phyloP scores from a whole-genome alignment of 148 eudicot genomes.

The Spergularia marina region DNA sequence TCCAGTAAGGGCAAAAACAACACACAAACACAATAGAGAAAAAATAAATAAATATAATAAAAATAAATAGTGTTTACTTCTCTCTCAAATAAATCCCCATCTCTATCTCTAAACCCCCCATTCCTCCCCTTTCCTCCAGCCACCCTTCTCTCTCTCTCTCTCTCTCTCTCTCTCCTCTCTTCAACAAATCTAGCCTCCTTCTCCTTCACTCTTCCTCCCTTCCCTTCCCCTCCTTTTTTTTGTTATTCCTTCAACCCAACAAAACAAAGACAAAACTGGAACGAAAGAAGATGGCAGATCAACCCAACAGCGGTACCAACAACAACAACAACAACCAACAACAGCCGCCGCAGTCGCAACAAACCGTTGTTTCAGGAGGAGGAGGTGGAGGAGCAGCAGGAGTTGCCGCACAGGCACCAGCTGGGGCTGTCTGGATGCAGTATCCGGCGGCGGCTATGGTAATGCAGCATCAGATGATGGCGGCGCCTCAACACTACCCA shows the following conservation, averaged over 20 bases:
- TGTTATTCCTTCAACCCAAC: too few species aligned
- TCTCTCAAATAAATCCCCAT: constrained; percentile 15
- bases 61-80: too few species aligned
- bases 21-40: not conserved
- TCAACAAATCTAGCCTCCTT: too few species aligned
- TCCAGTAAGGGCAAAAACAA: constrained; percentile 14
- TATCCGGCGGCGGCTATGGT: constrained; percentile 93
- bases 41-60: not conserved
- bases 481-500: constrained; percentile 53
- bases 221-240: too few species aligned
- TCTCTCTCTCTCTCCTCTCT: not conserved
- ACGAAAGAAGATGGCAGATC: too few species aligned
- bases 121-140: not conserved
- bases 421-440: constrained; percentile 50
- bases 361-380: too few species aligned
- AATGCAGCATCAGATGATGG: constrained; percentile 88
- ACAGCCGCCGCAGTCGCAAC: constrained; percentile 4
- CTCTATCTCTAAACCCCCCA: constrained; percentile 13
- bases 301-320: not conserved
- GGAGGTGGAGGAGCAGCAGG: not conserved
- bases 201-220: too few species aligned
- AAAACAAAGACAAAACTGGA: too few species aligned
- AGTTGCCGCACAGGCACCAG: constrained; percentile 8
- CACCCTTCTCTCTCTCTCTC: constrained; percentile 4
- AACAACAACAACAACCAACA: constrained; percentile 14